Evolutionary conservation across 2,329 filamentous ascomycete genomes (phyloP), one percentile per base, ranked within the genome.

Genomic region (Hypocreales sp.): DNA sequence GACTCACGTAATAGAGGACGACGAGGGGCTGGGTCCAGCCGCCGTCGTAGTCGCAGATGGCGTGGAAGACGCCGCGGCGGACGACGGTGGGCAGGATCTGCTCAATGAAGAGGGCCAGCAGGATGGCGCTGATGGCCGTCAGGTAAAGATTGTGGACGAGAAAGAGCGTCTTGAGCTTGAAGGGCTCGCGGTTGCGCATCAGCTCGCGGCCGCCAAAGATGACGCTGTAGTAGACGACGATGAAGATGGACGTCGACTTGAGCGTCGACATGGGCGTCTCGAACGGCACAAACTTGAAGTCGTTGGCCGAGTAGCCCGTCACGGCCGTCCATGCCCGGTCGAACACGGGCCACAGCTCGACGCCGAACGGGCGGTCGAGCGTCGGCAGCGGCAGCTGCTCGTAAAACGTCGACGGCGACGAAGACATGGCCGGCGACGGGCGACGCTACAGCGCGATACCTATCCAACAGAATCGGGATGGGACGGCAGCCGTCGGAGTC

Each of bases 121-220:
- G 69, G 27, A 72, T 64, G 33, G 60, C 79, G 52, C 82, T 92
- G 61, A 94, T 82, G 40, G 71, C 61, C 25, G 87, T 95, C 48
- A 98, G 64, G 61, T 86, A 75, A 46, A 95, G 78, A 68, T 98
- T 98, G 72, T 98, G 87, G 50, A 94, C 69, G 61, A 93, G 80
- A 67, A 95, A 95, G 32, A 90, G 62, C 11, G 68, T 63, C 64
- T 82, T 90, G 48, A 95, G 71, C 67, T 92, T 81, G 61, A 90
- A 78, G 14, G 87, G 67, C 49, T 77, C 67, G 37, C 82, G 72
- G 47, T 79, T 77, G 58, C 82, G 81, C 90, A 98, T 95, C 44
- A 84, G 51, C 58, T 92, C 82, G 39, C 87, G 72, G 33, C 87
- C 90, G 37, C 86, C 86, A 41, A 95, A 92, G 47, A 95, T 90